Conservation (phyloP, 23 red algal genomes). For the Cyanidioschyzon merolae region DNA sequence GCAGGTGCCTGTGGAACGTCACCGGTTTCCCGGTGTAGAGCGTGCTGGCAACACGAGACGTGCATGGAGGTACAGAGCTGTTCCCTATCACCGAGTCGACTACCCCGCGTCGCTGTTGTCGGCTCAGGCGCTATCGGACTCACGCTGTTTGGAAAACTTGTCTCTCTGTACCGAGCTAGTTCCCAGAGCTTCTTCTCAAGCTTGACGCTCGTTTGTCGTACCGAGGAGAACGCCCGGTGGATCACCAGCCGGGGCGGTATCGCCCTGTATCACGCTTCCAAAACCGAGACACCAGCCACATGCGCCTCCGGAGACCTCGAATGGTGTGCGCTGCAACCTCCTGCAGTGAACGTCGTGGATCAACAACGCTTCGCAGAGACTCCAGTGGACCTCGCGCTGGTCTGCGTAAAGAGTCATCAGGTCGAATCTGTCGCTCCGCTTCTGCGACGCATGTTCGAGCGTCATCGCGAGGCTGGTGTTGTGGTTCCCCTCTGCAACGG, state of each 20-base stretch:
- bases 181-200: not conserved
- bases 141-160: not conserved
- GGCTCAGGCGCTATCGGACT: conserved; percentile 6
- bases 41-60: no score
- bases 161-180: not conserved
- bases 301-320: not conserved
- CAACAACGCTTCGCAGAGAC: not conserved
- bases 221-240: not conserved
- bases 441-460: not conserved
- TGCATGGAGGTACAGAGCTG: no score
- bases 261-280: not conserved
- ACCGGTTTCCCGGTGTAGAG: no score
- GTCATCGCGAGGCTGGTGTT: not conserved
- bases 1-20: no score
- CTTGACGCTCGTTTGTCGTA: not conserved
- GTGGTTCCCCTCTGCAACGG: conserved; percentile 1
- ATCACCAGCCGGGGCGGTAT: not conserved
- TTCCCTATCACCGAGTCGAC: not conserved
- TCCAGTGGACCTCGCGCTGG: not conserved
- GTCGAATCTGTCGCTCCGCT: not conserved
- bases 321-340: not conserved
- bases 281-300: not conserved
- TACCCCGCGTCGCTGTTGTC: not conserved
- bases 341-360: not conserved
- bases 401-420: conserved; percentile 13